Percentiles rank a stretch among this genome's conserved stretches.
phyloP scores from a whole-genome alignment of 345 rosid genomes.

The Laguncularia racemosa region DNA sequence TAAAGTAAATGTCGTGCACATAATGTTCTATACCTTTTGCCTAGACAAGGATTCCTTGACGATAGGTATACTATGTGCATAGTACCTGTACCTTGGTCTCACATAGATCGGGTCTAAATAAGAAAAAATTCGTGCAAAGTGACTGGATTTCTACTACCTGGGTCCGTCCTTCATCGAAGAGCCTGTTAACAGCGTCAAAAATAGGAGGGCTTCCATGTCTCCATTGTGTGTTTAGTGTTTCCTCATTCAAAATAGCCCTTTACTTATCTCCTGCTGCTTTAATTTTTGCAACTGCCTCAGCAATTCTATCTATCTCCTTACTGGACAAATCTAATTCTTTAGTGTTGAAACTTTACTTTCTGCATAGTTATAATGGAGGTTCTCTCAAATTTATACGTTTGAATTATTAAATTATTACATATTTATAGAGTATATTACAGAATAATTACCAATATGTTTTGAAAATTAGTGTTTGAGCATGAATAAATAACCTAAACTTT shows the following conservation, averaged over 20 bases:
- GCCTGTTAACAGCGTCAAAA: slow-evolving; percentile 19
- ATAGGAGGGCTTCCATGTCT: slow-evolving; percentile 20
- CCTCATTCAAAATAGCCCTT: slow-evolving; percentile 10
- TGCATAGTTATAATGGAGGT: neutral
- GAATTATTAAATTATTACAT: too few species aligned
- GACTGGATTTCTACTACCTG: slow-evolving; percentile 9
- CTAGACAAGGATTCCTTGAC: neutral
- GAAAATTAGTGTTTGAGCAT: too few species aligned
- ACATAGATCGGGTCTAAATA: too few species aligned
- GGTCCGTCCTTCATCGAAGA: slow-evolving; percentile 25
- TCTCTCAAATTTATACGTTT: too few species aligned
- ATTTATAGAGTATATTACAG: too few species aligned
- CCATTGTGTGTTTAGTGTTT: slow-evolving; percentile 14
- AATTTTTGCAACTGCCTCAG: slow-evolving; percentile 4
- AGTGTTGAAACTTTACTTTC: too few species aligned
- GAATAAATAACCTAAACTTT: too few species aligned
- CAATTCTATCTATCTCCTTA: neutral
- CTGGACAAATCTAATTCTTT: neutral
- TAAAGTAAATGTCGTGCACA: too few species aligned
- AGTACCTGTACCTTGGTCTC: too few species aligned
- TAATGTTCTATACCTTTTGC: neutral
- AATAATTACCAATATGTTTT: too few species aligned
- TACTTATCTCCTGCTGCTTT: slow-evolving; percentile 13
- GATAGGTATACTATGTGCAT: neutral
- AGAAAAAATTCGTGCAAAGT: neutral